These are phyloP conservation scores for Talaromyces ruber DNA, from an alignment of 495 filamentous ascomycete genomes.

Conservation along the genomic window DNA sequence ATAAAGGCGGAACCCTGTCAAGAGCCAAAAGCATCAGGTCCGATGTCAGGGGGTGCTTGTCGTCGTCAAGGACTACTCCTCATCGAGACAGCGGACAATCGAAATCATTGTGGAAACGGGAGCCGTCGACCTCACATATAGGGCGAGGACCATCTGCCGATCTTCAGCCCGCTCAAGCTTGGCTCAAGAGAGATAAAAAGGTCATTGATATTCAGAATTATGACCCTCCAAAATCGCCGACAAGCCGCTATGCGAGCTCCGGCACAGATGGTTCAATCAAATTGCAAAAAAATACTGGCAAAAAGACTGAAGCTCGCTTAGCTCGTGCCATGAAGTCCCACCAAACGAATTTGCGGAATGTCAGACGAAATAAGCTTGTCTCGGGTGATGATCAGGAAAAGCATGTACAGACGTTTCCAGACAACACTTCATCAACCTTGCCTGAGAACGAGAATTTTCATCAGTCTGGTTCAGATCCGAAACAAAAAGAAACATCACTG, in stretches of 20 bases:
- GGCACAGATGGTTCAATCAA: background rate
- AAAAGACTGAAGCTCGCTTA: background rate
- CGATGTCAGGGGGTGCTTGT: background rate
- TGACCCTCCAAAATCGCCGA: conserved; percentile 35
- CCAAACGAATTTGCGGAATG: conserved; percentile 5
- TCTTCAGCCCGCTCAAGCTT: conserved; percentile 9
- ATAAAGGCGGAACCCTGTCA: background rate
- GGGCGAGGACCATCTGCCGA: background rate
- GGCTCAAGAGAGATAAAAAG: conserved; percentile 32
- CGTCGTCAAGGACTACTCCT: background rate
- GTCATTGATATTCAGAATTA: conserved; percentile 22
- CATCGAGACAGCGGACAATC: background rate
- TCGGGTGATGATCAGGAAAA: background rate
- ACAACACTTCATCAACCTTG: background rate
- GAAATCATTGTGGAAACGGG: background rate
- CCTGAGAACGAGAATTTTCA: background rate
- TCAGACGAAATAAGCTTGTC: background rate
- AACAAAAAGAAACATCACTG: background rate
- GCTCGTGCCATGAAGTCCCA: background rate
- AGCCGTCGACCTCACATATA: background rate
- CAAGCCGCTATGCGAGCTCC: background rate
- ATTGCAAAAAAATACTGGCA: background rate
- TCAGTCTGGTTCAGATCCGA: background rate
- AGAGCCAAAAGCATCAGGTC: background rate
- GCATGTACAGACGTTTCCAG: background rate